phyloP scores from a whole-genome alignment of 2,329 filamentous ascomycete genomes.

The Tolypocladium ophioglossoides region DNA sequence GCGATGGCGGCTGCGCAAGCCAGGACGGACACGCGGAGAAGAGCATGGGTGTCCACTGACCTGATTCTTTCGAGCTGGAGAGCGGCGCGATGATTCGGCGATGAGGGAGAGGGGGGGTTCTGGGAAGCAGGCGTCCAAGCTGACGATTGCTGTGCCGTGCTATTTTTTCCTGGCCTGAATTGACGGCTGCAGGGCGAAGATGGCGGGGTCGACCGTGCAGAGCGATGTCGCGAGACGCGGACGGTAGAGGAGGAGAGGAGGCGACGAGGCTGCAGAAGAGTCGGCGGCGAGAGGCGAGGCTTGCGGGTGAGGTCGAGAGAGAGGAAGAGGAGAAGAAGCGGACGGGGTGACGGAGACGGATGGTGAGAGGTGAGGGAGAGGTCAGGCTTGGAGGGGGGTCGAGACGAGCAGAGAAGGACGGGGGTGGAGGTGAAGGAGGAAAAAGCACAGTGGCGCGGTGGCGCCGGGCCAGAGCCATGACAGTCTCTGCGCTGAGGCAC shows the following conservation, averaged over 20 bases:
- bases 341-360: slow-evolving; percentile 11
- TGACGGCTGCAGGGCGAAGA: slow-evolving; percentile 6
- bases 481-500: not conserved
- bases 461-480: slow-evolving; percentile 2
- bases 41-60: not conserved
- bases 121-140: slow-evolving; percentile 5
- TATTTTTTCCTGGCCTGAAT: not conserved
- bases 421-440: slow-evolving; percentile 12
- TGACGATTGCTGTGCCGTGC: not conserved
- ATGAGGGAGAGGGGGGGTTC: not conserved
- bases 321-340: slow-evolving; percentile 8
- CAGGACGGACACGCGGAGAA: not conserved
- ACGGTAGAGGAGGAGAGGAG: slow-evolving; percentile 1
- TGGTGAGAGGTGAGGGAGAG: slow-evolving; percentile 13
- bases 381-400: slow-evolving; percentile 5
- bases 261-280: slow-evolving; percentile 3
- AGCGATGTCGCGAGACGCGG: slow-evolving; percentile 8
- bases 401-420: slow-evolving; percentile 6
- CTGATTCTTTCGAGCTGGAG: not conserved
- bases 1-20: not conserved
- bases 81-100: not conserved
- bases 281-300: slow-evolving; percentile 6
- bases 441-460: slow-evolving; percentile 4
- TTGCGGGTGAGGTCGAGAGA: slow-evolving; percentile 5
- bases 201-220: slow-evolving; percentile 13